Evolutionary conservation across 169 alveolate species (phyloP).

Genomic region (Cryptosporidium baileyi): DNA sequence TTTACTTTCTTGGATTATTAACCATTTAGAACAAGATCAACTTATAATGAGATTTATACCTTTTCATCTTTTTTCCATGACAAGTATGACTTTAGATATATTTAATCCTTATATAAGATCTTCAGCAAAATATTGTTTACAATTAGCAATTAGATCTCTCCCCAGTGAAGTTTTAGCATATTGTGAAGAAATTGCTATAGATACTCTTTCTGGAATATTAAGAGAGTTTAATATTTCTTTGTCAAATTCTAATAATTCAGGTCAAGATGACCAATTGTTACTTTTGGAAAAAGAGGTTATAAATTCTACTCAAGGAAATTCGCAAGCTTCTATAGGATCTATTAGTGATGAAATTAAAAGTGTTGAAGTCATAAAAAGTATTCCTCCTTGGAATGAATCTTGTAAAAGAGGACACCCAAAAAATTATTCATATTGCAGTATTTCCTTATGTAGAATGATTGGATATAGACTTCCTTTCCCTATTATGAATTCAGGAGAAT

Average conservation of each 20-base stretch:
- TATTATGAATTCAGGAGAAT: constrained; percentile 62
- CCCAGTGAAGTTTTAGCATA: constrained; percentile 43
- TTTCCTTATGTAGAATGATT: constrained; percentile 63
- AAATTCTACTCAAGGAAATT: background rate
- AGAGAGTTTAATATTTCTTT: constrained; percentile 4
- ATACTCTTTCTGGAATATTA: constrained; percentile 56
- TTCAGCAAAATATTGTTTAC: constrained; percentile 61
- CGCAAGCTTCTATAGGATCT: background rate
- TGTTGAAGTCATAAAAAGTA: background rate
- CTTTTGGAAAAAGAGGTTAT: constrained; percentile 23
- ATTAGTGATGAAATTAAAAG: constrained; percentile 10
- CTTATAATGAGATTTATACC: constrained; percentile 45
- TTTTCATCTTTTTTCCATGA: constrained; percentile 44
- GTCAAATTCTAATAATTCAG: background rate
- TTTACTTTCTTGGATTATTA: constrained; percentile 52
- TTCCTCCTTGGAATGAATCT: constrained; percentile 69
- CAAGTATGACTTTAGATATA: constrained; percentile 60
- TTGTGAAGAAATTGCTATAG: constrained; percentile 60
- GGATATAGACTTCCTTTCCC: constrained; percentile 68
- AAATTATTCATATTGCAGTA: constrained; percentile 47
- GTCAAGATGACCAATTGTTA: background rate
- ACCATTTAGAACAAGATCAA: constrained; percentile 5
- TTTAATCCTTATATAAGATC: constrained; percentile 58
- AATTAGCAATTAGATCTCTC: constrained; percentile 63
- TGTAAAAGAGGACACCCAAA: constrained; percentile 67